Conservation (phyloP, 208 protist genomes). For the Strigomonas galati region DNA sequence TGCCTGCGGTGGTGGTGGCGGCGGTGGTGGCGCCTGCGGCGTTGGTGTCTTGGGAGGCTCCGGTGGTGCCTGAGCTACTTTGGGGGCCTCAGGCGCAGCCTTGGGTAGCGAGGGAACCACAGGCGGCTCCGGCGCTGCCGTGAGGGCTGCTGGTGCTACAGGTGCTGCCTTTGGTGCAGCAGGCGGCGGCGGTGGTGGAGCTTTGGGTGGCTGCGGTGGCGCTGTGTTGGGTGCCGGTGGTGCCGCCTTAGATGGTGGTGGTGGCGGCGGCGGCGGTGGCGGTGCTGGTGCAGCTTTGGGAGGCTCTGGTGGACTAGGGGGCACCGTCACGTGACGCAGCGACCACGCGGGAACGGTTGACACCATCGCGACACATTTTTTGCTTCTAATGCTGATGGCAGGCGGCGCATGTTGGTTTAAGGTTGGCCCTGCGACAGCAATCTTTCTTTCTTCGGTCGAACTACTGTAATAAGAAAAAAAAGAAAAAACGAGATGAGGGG, state of each 20-base stretch:
- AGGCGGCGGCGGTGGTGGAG: slow-evolving; percentile 12
- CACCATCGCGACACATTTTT: not conserved
- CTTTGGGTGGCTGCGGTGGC: slow-evolving; percentile 16
- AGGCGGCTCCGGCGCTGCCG: slow-evolving; percentile 17
- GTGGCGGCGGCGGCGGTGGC: slow-evolving; percentile 19
- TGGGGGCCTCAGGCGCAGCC: slow-evolving; percentile 13
- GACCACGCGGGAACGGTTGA: not conserved
- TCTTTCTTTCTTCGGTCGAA: not conserved
- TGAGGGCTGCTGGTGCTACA: slow-evolving; percentile 15
- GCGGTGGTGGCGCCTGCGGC: too few relatives aligned
- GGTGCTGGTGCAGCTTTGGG: not conserved
- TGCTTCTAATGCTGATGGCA: not conserved
- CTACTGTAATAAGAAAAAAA: not conserved
- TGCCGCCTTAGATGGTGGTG: slow-evolving; percentile 14
- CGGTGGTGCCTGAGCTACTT: not conserved
- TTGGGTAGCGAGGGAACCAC: too few relatives aligned
- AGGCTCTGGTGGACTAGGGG: not conserved
- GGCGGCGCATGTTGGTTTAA: not conserved
- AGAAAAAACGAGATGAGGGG: not conserved
- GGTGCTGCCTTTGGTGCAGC: slow-evolving; percentile 21
- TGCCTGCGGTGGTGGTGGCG: too few relatives aligned
- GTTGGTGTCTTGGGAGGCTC: slow-evolving; percentile 14
- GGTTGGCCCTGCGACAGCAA: not conserved
- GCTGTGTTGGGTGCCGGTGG: slow-evolving; percentile 4
- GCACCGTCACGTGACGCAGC: not conserved